Evolutionary conservation across 352 stramenopile genomes (phyloP).

Genomic region (Phytophthora fragariae): DNA sequence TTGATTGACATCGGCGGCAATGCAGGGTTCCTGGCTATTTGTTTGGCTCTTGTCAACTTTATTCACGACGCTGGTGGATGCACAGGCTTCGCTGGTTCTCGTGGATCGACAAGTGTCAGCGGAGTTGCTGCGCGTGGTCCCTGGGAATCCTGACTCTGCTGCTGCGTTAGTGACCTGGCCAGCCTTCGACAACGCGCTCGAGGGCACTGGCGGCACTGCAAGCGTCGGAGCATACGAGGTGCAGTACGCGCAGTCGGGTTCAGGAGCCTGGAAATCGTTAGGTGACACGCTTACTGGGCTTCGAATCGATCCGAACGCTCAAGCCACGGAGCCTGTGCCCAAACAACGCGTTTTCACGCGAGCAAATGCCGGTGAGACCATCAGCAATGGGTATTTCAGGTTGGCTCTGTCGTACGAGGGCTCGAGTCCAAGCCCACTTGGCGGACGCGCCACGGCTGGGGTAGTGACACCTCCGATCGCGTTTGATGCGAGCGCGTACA

Average conservation of each 20-base stretch:
- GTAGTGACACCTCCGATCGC: constrained; percentile 66
- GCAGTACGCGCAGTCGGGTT: constrained; percentile 57
- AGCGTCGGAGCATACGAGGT: constrained; percentile 61
- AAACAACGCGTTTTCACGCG: constrained; percentile 66
- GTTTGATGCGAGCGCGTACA: constrained; percentile 70
- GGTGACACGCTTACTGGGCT: constrained; percentile 47
- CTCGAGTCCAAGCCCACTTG: constrained; percentile 28
- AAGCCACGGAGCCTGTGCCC: constrained; percentile 41
- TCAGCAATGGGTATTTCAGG: constrained; percentile 64
- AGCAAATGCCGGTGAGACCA: constrained; percentile 52
- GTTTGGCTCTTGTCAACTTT: constrained; percentile 12
- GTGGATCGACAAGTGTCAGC: constrained; percentile 36
- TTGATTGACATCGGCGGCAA: constrained; percentile 21
- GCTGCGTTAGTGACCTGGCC: constrained; percentile 53
- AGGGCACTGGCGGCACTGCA: constrained; percentile 13
- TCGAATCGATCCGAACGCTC: not conserved
- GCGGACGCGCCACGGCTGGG: constrained; percentile 27
- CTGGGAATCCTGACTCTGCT: constrained; percentile 52
- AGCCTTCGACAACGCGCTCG: constrained; percentile 47
- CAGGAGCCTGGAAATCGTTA: constrained; percentile 49
- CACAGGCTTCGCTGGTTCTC: constrained; percentile 9
- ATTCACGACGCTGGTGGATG: constrained; percentile 3
- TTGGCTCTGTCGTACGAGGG: constrained; percentile 54
- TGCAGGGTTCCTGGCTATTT: not conserved
- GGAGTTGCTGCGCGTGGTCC: constrained; percentile 38